These are phyloP conservation scores for Neurospora crassa DNA, from an alignment of 2,329 filamentous ascomycete genomes.

Conservation along the genomic window DNA sequence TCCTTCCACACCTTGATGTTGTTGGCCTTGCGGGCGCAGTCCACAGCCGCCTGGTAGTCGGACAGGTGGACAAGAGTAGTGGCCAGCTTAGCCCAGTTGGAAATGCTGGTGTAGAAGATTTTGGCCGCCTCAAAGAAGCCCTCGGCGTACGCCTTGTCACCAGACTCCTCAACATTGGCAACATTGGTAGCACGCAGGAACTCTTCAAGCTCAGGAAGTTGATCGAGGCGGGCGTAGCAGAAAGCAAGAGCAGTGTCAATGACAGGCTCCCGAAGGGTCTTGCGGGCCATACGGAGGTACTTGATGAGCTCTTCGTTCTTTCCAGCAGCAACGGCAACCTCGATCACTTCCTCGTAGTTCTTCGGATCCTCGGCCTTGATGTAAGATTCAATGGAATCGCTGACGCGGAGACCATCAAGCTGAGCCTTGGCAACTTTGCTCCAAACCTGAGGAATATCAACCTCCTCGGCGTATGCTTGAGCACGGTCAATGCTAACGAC, in stretches of 20 bases:
- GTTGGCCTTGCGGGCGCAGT: conserved; percentile 96
- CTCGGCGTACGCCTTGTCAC: conserved; percentile 95
- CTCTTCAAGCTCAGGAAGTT: conserved; percentile 88
- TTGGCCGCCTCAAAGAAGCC: conserved; percentile 93
- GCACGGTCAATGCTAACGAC: conserved; percentile 97
- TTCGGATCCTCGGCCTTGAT: conserved; percentile 88
- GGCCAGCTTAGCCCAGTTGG: conserved; percentile 98
- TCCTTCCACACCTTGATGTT: conserved; percentile 99
- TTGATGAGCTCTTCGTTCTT: conserved; percentile 98
- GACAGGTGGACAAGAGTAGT: conserved; percentile 95
- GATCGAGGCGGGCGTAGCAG: conserved; percentile 83
- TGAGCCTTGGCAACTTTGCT: conserved; percentile 97
- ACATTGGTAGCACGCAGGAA: conserved; percentile 91
- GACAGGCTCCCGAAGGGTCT: conserved; percentile 85
- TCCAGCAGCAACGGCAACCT: conserved; percentile 86
- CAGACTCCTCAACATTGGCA: conserved; percentile 89
- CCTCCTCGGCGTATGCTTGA: conserved; percentile 88
- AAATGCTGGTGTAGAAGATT: conserved; percentile 97
- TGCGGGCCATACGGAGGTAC: conserved; percentile 92
- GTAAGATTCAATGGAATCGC: conserved; percentile 92
- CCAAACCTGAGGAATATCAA: conserved; percentile 93
- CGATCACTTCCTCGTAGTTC: conserved; percentile 93
- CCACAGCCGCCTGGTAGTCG: conserved; percentile 95
- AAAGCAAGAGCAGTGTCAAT: conserved; percentile 94
- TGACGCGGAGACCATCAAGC: conserved; percentile 85